Evolutionary conservation across 345 rosid species (phyloP).

Genomic region (Lagerstroemia speciosa): DNA sequence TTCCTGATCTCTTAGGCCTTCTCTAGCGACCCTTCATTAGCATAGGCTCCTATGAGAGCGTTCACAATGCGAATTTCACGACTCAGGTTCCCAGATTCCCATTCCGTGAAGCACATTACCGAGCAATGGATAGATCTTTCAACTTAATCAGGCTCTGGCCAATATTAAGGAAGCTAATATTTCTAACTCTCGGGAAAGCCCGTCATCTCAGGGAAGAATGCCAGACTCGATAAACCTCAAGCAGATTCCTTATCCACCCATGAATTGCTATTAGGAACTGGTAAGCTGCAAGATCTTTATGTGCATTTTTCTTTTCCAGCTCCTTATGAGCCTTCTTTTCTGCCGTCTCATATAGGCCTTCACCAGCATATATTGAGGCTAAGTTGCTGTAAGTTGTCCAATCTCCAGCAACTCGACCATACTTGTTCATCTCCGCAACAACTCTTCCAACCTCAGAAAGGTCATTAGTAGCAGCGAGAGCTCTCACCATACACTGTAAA

Average conservation of each 20-base stretch:
- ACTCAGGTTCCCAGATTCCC: constrained; percentile 62
- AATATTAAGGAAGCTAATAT: constrained; percentile 82
- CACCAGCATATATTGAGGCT: constrained; percentile 73
- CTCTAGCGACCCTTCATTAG: constrained; percentile 41
- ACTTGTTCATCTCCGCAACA: constrained; percentile 77
- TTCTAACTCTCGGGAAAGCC: constrained; percentile 63
- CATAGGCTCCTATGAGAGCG: constrained; percentile 61
- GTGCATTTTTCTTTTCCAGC: constrained; percentile 53
- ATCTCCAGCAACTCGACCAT: constrained; percentile 69
- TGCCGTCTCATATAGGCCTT: constrained; percentile 55
- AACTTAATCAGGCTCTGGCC: constrained; percentile 71
- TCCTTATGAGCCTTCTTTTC: constrained; percentile 72
- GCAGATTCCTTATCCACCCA: constrained; percentile 56
- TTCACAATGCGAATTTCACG: constrained; percentile 73
- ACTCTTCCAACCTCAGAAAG: constrained; percentile 75
- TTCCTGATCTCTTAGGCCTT: constrained; percentile 67
- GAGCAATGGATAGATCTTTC: constrained; percentile 82
- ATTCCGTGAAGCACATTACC: constrained; percentile 83
- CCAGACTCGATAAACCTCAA: constrained; percentile 85
- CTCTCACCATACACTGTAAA: constrained; percentile 94
- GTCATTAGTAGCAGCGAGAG: constrained; percentile 63
- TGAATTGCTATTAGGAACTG: constrained; percentile 78
- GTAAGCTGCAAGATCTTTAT: constrained; percentile 49
- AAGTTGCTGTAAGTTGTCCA: constrained; percentile 93
- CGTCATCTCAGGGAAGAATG: constrained; percentile 78